Percentiles rank a stretch among this genome's conserved stretches.
Evolutionary conservation across 129 eudicot genomes (phyloP).

Genomic region (Kitagawia praeruptora): DNA sequence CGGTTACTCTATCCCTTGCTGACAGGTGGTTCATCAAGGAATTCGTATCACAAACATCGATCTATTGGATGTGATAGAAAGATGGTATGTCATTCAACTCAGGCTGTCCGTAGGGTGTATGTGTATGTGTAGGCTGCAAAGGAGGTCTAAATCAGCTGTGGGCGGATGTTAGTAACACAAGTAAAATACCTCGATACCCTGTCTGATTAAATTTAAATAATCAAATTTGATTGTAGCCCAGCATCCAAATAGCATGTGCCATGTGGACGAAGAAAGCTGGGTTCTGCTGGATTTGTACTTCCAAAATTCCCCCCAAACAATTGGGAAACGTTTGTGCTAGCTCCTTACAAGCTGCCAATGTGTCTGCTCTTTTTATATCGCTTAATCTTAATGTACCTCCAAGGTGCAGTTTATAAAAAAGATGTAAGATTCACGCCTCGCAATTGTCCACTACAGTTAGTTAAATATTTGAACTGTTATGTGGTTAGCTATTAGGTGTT

Average conservation of each 20-base stretch:
- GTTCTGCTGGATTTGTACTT: no score
- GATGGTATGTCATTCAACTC: conserved; percentile 23
- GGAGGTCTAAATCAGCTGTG: conserved; percentile 44
- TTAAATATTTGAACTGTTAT: neutral
- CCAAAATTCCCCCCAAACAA: conserved; percentile 19
- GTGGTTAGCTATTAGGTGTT: neutral
- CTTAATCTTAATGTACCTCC: conserved; percentile 62
- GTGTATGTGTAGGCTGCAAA: conserved; percentile 86
- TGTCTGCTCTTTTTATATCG: conserved; percentile 13
- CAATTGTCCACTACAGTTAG: neutral
- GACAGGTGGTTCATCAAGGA: neutral
- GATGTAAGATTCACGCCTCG: conserved; percentile 37
- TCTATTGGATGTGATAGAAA: neutral
- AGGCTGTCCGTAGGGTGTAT: conserved; percentile 46
- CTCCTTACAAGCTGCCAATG: conserved; percentile 63
- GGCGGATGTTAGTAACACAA: conserved; percentile 55
- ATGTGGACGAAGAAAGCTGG: no score
- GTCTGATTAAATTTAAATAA: conserved; percentile 44
- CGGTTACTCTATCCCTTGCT: conserved; percentile 10
- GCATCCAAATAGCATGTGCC: no score
- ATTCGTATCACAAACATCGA: conserved; percentile 1
- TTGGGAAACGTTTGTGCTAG: conserved; percentile 79
- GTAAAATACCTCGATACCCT: conserved; percentile 46
- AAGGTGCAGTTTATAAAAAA: conserved; percentile 87
- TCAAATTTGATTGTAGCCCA: conserved; percentile 14